phyloP scores from a whole-genome alignment of 441 rosid genomes.

The Kokia cookei region DNA sequence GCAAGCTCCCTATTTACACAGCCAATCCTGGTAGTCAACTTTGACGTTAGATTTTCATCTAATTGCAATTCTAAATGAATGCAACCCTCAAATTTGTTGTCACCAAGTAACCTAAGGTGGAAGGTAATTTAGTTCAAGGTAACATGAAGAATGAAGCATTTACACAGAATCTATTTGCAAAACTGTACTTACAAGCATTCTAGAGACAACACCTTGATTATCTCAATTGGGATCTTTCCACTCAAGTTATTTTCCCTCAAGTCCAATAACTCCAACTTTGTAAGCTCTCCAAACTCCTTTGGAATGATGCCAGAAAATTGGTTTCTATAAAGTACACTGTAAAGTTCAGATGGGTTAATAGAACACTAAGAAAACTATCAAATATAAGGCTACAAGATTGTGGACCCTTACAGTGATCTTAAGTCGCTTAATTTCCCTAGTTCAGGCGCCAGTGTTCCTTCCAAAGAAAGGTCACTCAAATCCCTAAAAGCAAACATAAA shows the following conservation, averaged over 20 bases:
- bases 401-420: conserved; percentile 65
- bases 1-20: conserved; percentile 50
- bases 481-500: conserved; percentile 40
- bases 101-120: conserved; percentile 51
- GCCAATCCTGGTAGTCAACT: conserved; percentile 21
- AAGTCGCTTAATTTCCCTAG: conserved; percentile 59
- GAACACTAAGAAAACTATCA: neutral
- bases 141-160: neutral
- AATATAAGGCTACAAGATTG: neutral
- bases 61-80: conserved; percentile 37
- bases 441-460: conserved; percentile 65
- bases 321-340: conserved; percentile 51
- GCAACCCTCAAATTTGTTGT: conserved; percentile 46
- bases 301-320: conserved; percentile 63
- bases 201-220: conserved; percentile 35
- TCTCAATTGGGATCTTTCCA: conserved; percentile 59
- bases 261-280: conserved; percentile 56
- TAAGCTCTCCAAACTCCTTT: conserved; percentile 52
- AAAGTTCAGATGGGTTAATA: conserved; percentile 6
- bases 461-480: conserved; percentile 51
- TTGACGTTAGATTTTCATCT: conserved; percentile 30
- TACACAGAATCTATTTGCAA: neutral
- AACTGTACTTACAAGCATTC: conserved; percentile 55
- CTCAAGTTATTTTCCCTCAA: conserved; percentile 58
- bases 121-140: conserved; percentile 7